Conservation (phyloP, 2,329 filamentous ascomycete species). For the Neonectria magnoliae region DNA sequence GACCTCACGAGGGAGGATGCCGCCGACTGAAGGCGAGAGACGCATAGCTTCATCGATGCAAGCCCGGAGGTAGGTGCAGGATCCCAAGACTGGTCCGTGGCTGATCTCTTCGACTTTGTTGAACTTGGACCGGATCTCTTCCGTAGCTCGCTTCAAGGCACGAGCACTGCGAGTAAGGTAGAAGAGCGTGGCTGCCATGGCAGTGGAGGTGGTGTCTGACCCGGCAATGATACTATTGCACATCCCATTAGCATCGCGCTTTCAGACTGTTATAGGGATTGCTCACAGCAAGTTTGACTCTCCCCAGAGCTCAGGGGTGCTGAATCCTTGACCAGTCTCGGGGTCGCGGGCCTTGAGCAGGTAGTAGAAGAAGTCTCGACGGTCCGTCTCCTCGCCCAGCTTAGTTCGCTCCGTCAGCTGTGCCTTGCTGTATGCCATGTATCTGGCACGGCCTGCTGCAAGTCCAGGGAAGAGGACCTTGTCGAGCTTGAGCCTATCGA, state of each 20-base stretch:
- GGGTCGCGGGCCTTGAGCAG: constrained; percentile 77
- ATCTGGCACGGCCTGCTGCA: constrained; percentile 72
- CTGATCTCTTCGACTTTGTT: constrained; percentile 63
- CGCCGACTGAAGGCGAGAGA: constrained; percentile 68
- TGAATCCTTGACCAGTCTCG: constrained; percentile 74
- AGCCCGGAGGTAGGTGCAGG: constrained; percentile 68
- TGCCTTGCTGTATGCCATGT: constrained; percentile 75
- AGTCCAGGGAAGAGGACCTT: constrained; percentile 74
- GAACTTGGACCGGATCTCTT: constrained; percentile 65
- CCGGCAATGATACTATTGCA: constrained; percentile 72
- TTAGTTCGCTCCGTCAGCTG: constrained; percentile 75
- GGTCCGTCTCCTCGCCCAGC: constrained; percentile 71
- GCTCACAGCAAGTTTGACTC: constrained; percentile 74
- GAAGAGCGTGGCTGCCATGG: constrained; percentile 70
- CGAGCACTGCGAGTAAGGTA: constrained; percentile 66
- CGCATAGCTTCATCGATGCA: constrained; percentile 75
- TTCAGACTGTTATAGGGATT: neutral
- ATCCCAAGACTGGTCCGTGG: constrained; percentile 59
- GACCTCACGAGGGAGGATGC: constrained; percentile 69
- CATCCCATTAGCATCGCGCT: constrained; percentile 12
- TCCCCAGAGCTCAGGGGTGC: constrained; percentile 73
- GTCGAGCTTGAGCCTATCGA: constrained; percentile 73
- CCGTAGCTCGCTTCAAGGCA: constrained; percentile 57
- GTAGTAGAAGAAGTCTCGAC: constrained; percentile 81
- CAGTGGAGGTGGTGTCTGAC: constrained; percentile 77